Percentiles rank a stretch among this genome's conserved stretches.
Evolutionary conservation across 2,329 filamentous ascomycete genomes (phyloP).

Genomic region (Venturia nashicola): DNA sequence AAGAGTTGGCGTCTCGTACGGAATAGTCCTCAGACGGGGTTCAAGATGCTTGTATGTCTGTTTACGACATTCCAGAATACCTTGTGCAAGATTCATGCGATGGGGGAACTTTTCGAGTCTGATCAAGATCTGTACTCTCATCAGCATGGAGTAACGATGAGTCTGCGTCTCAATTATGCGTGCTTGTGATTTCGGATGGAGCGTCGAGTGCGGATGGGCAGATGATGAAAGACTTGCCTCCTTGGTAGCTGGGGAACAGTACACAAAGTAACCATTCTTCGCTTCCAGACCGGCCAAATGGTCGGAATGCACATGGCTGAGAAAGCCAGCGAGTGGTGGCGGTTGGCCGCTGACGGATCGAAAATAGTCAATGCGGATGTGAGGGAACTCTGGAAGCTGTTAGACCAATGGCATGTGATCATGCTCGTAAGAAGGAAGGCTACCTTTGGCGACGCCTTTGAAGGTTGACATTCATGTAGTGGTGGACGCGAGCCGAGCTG

Average conservation of each 20-base stretch:
- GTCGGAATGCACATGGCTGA: constrained; percentile 88
- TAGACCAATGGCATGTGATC: constrained; percentile 3
- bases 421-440: background rate
- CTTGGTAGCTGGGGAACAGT: constrained; percentile 74
- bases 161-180: background rate
- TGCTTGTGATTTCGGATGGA: background rate
- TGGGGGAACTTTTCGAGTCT: constrained; percentile 67
- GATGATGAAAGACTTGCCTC: constrained; percentile 34
- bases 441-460: constrained; percentile 21
- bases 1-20: constrained; percentile 63
- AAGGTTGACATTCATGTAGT: constrained; percentile 21
- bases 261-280: constrained; percentile 70
- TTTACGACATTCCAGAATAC: constrained; percentile 61
- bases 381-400: constrained; percentile 53
- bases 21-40: constrained; percentile 64
- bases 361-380: constrained; percentile 78
- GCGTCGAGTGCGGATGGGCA: background rate
- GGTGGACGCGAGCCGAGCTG: background rate
- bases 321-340: constrained; percentile 68
- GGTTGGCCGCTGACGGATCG: constrained; percentile 40
- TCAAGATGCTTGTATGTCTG: constrained; percentile 67
- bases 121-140: constrained; percentile 48
- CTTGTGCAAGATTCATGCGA: constrained; percentile 68
- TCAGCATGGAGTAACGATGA: background rate
- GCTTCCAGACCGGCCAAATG: constrained; percentile 72